Evolutionary conservation across 495 filamentous ascomycete species (phyloP).

Genomic region (Penicillium waksmanii): DNA sequence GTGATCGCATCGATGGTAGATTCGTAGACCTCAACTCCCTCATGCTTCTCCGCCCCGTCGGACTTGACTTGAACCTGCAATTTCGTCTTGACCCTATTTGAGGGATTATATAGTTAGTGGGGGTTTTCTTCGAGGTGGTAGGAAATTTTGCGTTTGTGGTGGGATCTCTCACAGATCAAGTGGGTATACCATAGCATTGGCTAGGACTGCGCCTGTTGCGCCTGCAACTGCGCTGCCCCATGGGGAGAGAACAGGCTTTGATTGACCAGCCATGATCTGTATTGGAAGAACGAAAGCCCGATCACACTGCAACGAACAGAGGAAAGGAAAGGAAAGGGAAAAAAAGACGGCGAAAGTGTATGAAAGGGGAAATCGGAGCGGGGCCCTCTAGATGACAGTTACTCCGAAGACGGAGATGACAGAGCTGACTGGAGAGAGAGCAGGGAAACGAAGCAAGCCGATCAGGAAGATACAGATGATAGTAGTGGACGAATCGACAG

Average conservation of each 20-base stretch:
- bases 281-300: conserved; percentile 1
- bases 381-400: conserved; percentile 22
- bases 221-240: conserved; percentile 95
- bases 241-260: conserved; percentile 82
- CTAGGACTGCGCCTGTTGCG: conserved; percentile 89
- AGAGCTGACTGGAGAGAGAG: conserved; percentile 7
- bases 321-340: conserved; percentile 8
- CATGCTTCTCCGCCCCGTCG: conserved; percentile 32
- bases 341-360: conserved; percentile 14
- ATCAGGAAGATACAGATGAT: conserved; percentile 7
- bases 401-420: conserved; percentile 17
- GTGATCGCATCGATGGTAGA: conserved; percentile 85
- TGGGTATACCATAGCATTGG: conserved; percentile 95
- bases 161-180: conserved; percentile 75
- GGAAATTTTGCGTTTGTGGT: too few species aligned
- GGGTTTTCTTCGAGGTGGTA: background rate
- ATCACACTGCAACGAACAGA: background rate
- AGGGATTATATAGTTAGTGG: background rate
- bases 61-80: conserved; percentile 92
- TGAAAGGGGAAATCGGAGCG: conserved; percentile 31
- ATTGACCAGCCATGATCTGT: conserved; percentile 72
- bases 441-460: conserved; percentile 2
- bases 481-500: conserved; percentile 2
- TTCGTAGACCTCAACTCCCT: conserved; percentile 71
- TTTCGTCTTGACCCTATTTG: conserved; percentile 85